Conservation (phyloP, 2,329 filamentous ascomycete species). For the Metarhizium anisopliae region DNA sequence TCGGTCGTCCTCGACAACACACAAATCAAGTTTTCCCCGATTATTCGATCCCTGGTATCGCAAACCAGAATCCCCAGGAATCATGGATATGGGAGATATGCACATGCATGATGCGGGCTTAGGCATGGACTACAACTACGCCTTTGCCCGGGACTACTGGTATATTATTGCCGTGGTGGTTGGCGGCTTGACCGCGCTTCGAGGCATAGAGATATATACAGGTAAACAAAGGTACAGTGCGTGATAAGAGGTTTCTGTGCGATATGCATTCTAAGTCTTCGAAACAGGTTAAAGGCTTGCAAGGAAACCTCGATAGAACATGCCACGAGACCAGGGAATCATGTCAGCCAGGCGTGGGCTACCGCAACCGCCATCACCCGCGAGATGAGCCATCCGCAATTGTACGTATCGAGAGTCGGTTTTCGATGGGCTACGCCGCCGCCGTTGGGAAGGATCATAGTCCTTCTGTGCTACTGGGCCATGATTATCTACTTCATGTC, state of each 20-base stretch:
- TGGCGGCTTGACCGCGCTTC: slow-evolving; percentile 30
- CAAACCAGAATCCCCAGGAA: slow-evolving; percentile 10
- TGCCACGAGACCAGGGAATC: slow-evolving; percentile 42
- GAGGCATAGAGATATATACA: slow-evolving; percentile 34
- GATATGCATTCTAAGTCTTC: neutral
- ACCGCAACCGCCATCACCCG: slow-evolving; percentile 48
- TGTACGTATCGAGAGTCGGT: slow-evolving; percentile 35
- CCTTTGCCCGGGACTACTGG: slow-evolving; percentile 48
- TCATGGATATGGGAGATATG: slow-evolving; percentile 25
- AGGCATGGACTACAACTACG: slow-evolving; percentile 36
- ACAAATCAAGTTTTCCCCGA: neutral
- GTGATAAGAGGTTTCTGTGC: neutral
- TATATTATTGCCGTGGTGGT: slow-evolving; percentile 45
- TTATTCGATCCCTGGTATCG: slow-evolving; percentile 5
- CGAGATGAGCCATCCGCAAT: slow-evolving; percentile 47
- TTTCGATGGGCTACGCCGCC: slow-evolving; percentile 50
- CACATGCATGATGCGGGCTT: slow-evolving; percentile 22
- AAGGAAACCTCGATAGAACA: slow-evolving; percentile 33
- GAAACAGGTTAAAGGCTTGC: slow-evolving; percentile 36
- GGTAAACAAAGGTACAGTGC: slow-evolving; percentile 30
- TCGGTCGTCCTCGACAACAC: neutral
- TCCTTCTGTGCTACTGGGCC: slow-evolving; percentile 49
- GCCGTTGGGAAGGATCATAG: slow-evolving; percentile 44
- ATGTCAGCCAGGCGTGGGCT: slow-evolving; percentile 43
- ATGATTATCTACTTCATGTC: slow-evolving; percentile 50